Evolutionary conservation across 306 rosid genomes (phyloP).

Genomic region (Cercis canadensis): DNA sequence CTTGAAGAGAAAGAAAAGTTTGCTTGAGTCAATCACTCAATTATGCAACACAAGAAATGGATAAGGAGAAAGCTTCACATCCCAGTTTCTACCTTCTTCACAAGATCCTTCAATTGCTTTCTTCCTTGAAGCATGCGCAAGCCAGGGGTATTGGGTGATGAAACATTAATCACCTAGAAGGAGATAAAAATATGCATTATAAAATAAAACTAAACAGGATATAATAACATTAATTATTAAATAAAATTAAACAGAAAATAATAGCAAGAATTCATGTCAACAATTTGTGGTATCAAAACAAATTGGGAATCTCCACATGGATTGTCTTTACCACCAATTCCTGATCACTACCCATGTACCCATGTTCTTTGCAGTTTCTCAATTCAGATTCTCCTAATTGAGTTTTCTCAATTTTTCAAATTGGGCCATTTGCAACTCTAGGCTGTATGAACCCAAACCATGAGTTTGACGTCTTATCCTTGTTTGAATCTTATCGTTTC

Average conservation of each 20-base stretch:
- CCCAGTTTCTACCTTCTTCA: constrained; percentile 76
- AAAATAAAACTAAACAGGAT: constrained; percentile 10
- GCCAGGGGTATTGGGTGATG: constrained; percentile 99
- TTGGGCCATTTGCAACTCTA: constrained; percentile 2
- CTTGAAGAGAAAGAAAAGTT: constrained; percentile 51
- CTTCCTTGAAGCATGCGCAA: constrained; percentile 98
- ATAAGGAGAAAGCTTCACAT: constrained; percentile 33
- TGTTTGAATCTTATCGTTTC: neutral
- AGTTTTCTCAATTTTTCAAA: neutral
- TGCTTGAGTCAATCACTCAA: constrained; percentile 37
- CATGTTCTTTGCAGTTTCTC: neutral
- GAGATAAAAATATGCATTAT: constrained; percentile 12
- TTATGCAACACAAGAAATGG: constrained; percentile 28
- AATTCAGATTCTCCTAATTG: constrained; percentile 16
- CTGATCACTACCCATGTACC: neutral
- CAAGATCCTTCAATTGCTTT: constrained; percentile 94
- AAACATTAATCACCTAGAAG: constrained; percentile 91
- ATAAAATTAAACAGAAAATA: no score
- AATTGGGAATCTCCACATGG: neutral
- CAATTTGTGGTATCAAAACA: neutral
- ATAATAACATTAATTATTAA: neutral
- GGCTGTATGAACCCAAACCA: neutral
- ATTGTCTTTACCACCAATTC: constrained; percentile 5
- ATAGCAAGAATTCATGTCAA: no score
- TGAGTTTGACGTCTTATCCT: neutral